Base-by-base conservation (phyloP, 1,284 basidiomycete genomes). In the Sanghuangporus baumii region DNA sequence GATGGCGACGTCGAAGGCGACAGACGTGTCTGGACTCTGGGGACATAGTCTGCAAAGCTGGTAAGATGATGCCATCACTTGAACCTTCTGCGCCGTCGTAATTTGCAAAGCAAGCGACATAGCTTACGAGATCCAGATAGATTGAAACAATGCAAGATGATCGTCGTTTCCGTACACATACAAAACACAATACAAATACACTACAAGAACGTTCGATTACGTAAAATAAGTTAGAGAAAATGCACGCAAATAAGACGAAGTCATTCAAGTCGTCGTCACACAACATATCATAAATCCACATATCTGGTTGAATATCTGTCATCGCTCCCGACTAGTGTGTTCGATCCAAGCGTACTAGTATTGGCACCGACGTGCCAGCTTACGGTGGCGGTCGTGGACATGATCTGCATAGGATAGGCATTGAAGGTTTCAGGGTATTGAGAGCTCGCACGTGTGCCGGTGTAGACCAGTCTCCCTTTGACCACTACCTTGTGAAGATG, bases 401-500 rank as follows among this genome's bases (percentile, higher is more conserved):
- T 14, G 18, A 56, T 41, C 38, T 56, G 55, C 55, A 46, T 56
- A 43, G 37, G 55, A 23, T 46, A 40, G 18, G 20, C 26, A 31
- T 20, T 20, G 7, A 18, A 5, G 1, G n/a, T 14, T 16, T 1
- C 37, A 16, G 9, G 14, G 38, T 20, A 18, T 16, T 12, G 36
- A 11, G 23, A 34, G 55, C 38, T 41, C 12, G 55, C 3, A 18
- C 4, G 8, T 18, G n/a, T 14, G 1, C 41, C 59, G 3, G 59
- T 5, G 11, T 23, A 18, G 36, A 55, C 54, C 0, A 48, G 38
- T 38, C 56, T 46, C 5, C 60, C 59, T 34, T 47, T 41, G 9
- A 55, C 37, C 12, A 55, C 71, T 5, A 68, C 65, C 64, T 77
- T 78, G 57, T 74, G 73, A 5, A 80, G 70, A 63, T 78, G 76